Evolutionary conservation across 352 stramenopile genomes (phyloP), one percentile per base, ranked within the genome.

Genomic region (Phytophthora sansomeana): DNA sequence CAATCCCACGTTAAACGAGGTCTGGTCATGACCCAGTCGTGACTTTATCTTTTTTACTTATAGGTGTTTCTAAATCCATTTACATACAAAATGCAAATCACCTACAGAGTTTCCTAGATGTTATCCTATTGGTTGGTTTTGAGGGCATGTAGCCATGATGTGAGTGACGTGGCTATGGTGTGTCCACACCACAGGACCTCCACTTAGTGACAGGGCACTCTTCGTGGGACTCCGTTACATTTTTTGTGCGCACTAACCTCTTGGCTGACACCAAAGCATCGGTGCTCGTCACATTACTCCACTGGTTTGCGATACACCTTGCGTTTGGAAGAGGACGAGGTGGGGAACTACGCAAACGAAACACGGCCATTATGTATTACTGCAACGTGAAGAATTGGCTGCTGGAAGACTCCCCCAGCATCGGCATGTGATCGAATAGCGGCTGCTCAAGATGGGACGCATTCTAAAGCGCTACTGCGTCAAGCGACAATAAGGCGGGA

Each of bases 311-410:
- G 6, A 14, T 63, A n/a, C 24, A 63, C 39, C 29, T 69, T 11
- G 61, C 35, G 0, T 62, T 58, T 30, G 21, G 33, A 29, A 39
- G 44, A 7, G 44, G 60, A 5, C 17, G 24, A 29, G n/a, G n/a
- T 7, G 46, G 46, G 2, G 28, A 58, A 35, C 33, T 26, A 4
- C 38, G 52, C 1, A 48, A 55, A 4, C 44, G 44, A 35, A 62
- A 69, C 35, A 58, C 51, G 0, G 38, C 58, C 9, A 69, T 69
- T 36, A 43, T 24, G 14, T 63, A 63, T 38, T 63, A 58, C 11
- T 19, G 36, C 1, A 55, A 58, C 17, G 61, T 69, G 3, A 69
- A 62, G 29, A 63, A 63, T 21, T 69, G 52, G 61, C 29, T 69
- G 52, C 46, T 69, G 5, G 29, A 48, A 21, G 17, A 33, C 24